Conservation (phyloP, 2,329 filamentous ascomycete genomes). For the Colletotrichum musicola region DNA sequence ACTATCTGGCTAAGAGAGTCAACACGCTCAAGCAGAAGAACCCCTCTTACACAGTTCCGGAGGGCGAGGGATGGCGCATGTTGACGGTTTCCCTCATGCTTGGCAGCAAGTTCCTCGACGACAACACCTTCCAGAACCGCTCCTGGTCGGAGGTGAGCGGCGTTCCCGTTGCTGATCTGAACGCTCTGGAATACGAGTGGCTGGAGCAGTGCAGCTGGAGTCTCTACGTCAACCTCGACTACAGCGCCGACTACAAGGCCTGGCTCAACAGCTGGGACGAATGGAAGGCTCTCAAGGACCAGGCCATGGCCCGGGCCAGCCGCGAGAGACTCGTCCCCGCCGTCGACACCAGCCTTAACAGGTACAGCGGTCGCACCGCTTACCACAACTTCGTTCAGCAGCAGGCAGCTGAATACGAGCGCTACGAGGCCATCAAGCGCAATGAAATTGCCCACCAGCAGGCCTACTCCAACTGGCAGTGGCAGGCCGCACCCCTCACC, state of each 20-base stretch:
- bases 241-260: slow-evolving; percentile 77
- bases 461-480: slow-evolving; percentile 51
- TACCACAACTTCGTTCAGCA: slow-evolving; percentile 65
- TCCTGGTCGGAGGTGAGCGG: slow-evolving; percentile 97
- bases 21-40: slow-evolving; percentile 73
- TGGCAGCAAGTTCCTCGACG: slow-evolving; percentile 95
- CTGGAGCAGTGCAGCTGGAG: slow-evolving; percentile 84
- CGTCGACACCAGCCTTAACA: slow-evolving; percentile 43
- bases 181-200: slow-evolving; percentile 90
- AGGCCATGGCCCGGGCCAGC: slow-evolving; percentile 48
- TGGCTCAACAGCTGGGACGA: slow-evolving; percentile 73
- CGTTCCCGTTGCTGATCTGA: slow-evolving; percentile 86
- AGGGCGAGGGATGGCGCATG: slow-evolving; percentile 86
- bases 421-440: slow-evolving; percentile 60
- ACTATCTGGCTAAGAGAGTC: slow-evolving; percentile 88
- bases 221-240: slow-evolving; percentile 86
- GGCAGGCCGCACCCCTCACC: slow-evolving; percentile 61
- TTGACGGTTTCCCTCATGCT: slow-evolving; percentile 87
- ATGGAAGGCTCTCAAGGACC: slow-evolving; percentile 68
- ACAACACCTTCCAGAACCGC: slow-evolving; percentile 97
- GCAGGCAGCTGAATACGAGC: slow-evolving; percentile 67
- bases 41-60: slow-evolving; percentile 68
- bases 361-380: slow-evolving; percentile 52
- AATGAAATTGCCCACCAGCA: slow-evolving; percentile 49
- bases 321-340: slow-evolving; percentile 64